These are phyloP conservation scores for Articulospora tetracladia DNA, from an alignment of 495 filamentous ascomycete genomes.

Conservation along the genomic window DNA sequence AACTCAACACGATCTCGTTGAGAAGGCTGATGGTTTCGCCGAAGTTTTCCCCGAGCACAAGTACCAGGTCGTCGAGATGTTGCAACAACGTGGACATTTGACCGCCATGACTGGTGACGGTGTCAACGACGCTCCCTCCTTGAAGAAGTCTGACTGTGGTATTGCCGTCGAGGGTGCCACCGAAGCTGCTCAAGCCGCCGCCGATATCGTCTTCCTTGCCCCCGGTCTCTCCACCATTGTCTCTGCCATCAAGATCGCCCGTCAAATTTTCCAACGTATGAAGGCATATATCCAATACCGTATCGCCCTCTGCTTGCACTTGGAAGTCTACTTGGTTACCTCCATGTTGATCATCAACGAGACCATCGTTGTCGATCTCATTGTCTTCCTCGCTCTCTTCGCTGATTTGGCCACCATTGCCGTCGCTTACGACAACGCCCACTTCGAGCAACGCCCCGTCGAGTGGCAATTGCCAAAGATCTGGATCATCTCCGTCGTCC, in stretches of 20 bases:
- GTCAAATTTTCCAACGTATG: conserved; percentile 81
- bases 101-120: conserved; percentile 75
- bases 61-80: conserved; percentile 75
- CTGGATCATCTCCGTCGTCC: conserved; percentile 68
- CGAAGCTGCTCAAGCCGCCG: conserved; percentile 71
- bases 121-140: conserved; percentile 70
- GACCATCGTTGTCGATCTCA: conserved; percentile 61
- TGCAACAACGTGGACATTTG: conserved; percentile 70
- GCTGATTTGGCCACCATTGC: conserved; percentile 75
- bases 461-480: conserved; percentile 79
- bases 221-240: conserved; percentile 74
- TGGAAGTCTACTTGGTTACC: conserved; percentile 75
- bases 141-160: conserved; percentile 74
- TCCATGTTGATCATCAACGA: conserved; percentile 76
- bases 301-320: conserved; percentile 72
- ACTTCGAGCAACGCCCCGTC: conserved; percentile 66
- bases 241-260: conserved; percentile 73
- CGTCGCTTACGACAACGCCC: conserved; percentile 73
- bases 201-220: conserved; percentile 77
- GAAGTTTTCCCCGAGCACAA: conserved; percentile 77
- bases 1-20: conserved; percentile 70
- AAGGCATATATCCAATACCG: conserved; percentile 80
- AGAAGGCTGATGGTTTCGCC: conserved; percentile 73
- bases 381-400: conserved; percentile 76
- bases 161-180: conserved; percentile 76